These are phyloP conservation scores for Chaetoceros tenuissimus DNA, from an alignment of 108 stramenopile species.

Conservation along the genomic window DNA sequence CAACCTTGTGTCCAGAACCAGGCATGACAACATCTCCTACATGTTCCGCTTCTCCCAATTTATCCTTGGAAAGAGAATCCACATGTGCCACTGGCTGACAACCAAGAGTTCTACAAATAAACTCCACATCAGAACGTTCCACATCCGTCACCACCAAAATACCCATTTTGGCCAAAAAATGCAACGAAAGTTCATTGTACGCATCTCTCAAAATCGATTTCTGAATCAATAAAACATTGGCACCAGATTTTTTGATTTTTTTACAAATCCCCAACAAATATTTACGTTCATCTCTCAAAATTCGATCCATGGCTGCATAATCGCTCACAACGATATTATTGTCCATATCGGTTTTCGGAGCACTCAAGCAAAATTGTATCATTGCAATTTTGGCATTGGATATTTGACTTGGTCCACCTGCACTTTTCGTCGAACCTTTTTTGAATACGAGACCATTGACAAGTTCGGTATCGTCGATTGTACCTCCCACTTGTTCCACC, in stretches of 20 bases:
- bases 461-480: conserved; percentile 98
- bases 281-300: conserved; percentile 96
- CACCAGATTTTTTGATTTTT: conserved; percentile 95
- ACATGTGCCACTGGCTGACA: conserved; percentile 94
- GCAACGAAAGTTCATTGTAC: conserved; percentile 97
- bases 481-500: conserved; percentile 96
- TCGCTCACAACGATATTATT: conserved; percentile 97
- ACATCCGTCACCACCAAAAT: conserved; percentile 98
- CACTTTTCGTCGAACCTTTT: conserved; percentile 88
- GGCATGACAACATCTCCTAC: conserved; percentile 93
- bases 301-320: conserved; percentile 99
- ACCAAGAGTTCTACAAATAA: conserved; percentile 91
- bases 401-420: conserved; percentile 87
- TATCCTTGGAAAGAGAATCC: conserved; percentile 85
- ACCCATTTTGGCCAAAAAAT: conserved; percentile 98
- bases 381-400: conserved; percentile 94
- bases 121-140: conserved; percentile 93
- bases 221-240: conserved; percentile 97
- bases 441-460: conserved; percentile 92
- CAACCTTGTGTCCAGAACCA: conserved; percentile 88
- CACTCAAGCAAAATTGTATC: conserved; percentile 95
- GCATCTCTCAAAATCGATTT: conserved; percentile 98
- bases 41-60: conserved; percentile 79
- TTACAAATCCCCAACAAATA: conserved; percentile 94
- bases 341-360: conserved; percentile 99